A percentile compares a stretch with the other conserved stretches of the same genome.
Evolutionary conservation across 768 basidiomycete species (phyloP).

Genomic region (Pleurotus cornucopiae): DNA sequence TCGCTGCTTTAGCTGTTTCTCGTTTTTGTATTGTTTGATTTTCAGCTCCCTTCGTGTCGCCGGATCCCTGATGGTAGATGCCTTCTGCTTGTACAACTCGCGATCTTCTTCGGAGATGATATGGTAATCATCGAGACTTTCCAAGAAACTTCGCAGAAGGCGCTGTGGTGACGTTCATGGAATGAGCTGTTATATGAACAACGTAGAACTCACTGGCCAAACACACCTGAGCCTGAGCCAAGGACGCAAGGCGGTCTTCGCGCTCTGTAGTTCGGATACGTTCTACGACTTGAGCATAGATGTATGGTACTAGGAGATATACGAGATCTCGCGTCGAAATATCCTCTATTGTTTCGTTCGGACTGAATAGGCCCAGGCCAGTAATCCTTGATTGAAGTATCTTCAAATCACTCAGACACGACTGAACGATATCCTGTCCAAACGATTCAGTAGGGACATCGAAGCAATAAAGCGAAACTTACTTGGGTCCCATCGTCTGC

Average conservation of each 20-base stretch:
- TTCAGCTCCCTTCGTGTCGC: constrained; percentile 78
- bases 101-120: constrained; percentile 62
- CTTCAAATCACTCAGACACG: constrained; percentile 52
- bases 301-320: constrained; percentile 72
- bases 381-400: constrained; percentile 49
- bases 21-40: constrained; percentile 85
- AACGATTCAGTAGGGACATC: background rate
- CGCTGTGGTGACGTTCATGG: constrained; percentile 28
- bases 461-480: background rate
- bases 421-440: constrained; percentile 52
- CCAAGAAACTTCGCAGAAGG: constrained; percentile 42
- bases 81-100: constrained; percentile 44
- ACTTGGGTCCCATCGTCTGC: constrained; percentile 43
- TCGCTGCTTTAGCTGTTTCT: constrained; percentile 70
- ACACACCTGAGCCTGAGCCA: constrained; percentile 59
- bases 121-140: constrained; percentile 57
- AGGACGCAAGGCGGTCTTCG: constrained; percentile 49
- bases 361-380: constrained; percentile 70
- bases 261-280: constrained; percentile 53
- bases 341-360: constrained; percentile 81
- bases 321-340: constrained; percentile 72
- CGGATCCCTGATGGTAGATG: constrained; percentile 54
- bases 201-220: background rate
- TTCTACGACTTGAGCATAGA: constrained; percentile 60
- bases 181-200: background rate